Base-by-base conservation (phyloP, 768 basidiomycete genomes). In the Lentinula aciculospora region DNA sequence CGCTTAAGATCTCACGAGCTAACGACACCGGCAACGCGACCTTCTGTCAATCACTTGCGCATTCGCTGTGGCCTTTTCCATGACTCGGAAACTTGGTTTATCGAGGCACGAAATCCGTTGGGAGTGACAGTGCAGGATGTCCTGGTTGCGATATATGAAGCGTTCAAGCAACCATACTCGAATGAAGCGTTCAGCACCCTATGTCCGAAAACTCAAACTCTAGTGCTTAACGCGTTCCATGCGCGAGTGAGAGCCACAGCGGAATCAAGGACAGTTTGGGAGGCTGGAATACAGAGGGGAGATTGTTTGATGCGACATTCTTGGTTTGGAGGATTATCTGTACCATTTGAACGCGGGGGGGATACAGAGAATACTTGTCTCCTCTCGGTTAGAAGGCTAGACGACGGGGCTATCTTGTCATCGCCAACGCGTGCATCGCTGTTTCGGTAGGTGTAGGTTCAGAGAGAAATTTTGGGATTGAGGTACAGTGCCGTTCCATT, bases 91-190 rank as follows among this genome's bases (percentile, higher is more conserved):
- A 59, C 69, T 9, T 82, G 81, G 78, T 66, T 66, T 4, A 75
- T 80, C 29, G 60, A 70, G 9, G 72, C 71, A 8, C 62, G 65
- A n/a, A 80, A 78, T 62, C 67, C 72, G 6, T 63, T 64, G 0
- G 79, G 78, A 8, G 76, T 85, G 40, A 84, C 82, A 2, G 64
- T 85, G 56, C 66, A 65, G n/a, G 79, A 85, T 46, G 72, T 85
- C 21, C 67, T 85, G 3, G 57, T 71, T 1, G 74, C 76, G n/a
- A 79, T 84, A 45, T 70, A 77, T 65, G 48, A 60, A 12, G 68
- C 70, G 32, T 63, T 82, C 23, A 68, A 68, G 15, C 65, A 48
- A 4, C 78, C 71, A 5, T 69, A 84, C 53, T 69, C 62, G 13
- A 69, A 65, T 7, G 53, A 55, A 0, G 81, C 83, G 58, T 83